phyloP scores from a whole-genome alignment of 164 flowering plant species.

The Akebia trifoliata region DNA sequence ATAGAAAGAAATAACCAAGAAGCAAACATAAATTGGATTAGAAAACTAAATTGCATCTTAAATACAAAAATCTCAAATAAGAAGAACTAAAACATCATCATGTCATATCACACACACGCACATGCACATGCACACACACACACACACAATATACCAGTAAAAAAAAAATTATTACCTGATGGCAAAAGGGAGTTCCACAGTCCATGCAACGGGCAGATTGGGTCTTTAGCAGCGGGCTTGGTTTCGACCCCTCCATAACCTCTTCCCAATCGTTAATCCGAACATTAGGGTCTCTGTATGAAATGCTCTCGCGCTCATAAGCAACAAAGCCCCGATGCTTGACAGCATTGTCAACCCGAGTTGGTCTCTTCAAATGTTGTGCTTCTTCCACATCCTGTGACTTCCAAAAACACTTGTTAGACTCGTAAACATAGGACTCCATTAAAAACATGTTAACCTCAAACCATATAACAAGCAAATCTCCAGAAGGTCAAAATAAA shows the following conservation, averaged over 20 bases:
- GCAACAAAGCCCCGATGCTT: conserved; percentile 88
- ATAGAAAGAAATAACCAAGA: conserved; percentile 6
- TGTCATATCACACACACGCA: too few species aligned
- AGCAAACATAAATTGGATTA: conserved; percentile 2
- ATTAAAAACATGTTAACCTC: too few species aligned
- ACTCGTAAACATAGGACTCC: too few species aligned
- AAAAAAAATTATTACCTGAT: conserved; percentile 53
- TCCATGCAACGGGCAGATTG: conserved; percentile 99
- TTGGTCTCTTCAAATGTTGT: conserved; percentile 46
- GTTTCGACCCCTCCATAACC: conserved; percentile 76
- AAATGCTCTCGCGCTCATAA: conserved; percentile 84
- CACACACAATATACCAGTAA: background rate
- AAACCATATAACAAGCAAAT: too few species aligned
- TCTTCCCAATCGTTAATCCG: conserved; percentile 90
- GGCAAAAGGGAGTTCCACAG: conserved; percentile 99
- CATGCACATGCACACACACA: background rate
- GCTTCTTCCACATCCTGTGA: conserved; percentile 36
- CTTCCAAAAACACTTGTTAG: too few species aligned
- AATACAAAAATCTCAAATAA: too few species aligned
- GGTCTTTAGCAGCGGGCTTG: conserved; percentile 72
- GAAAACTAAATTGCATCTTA: too few species aligned
- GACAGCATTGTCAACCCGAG: conserved; percentile 60
- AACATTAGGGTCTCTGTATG: conserved; percentile 77
- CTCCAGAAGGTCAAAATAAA: too few species aligned
- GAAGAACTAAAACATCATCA: too few species aligned